Base-by-base conservation (phyloP, 306 rosid species). In the Senna tora region DNA sequence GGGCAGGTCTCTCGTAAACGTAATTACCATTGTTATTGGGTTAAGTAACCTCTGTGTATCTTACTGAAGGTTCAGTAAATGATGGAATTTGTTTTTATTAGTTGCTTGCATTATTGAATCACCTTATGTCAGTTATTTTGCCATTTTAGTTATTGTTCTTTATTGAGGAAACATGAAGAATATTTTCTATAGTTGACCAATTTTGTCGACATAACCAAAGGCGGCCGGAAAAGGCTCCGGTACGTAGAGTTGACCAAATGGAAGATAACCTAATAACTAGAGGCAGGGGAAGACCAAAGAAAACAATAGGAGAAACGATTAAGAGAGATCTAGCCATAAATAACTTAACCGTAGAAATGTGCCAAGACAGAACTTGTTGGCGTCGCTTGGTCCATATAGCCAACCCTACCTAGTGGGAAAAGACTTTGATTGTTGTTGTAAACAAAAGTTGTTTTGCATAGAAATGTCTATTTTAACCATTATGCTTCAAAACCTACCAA, bases 41-140 rank as follows among this genome's bases (percentile, higher is more conserved):
- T 91, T 89, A n/a, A n/a, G n/a, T n/a, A 87, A 80, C 86, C 96
- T 87, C 78, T 79, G 81, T 78, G 49, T 11, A 22, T 56, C 38
- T 7, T 36, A 65, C 75, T 68, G 50, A 79, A 82, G 91, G 88
- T 87, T 91, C 90, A 86, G 90, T 87, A 65, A 91, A 88, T 76
- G 81, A 75, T 78, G 84, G 60, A 4, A 88, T 81, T 75, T 77
- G 20, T 5, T 20, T 3, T 49, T n/a, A n/a, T 43, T 61, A 5
- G 0, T 1, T 50, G 10, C 19, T 2, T 67, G 9, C 32, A 49
- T 30, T 4, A 16, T 1, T 28, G 22, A 28, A 20, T 42, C 5
- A 25, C 5, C 30, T 32, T 15, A 22, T 12, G 6, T 11, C 0
- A 4, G 2, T 14, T 32, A n/a, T 58, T 4, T 45, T 45, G 14